phyloP scores from a whole-genome alignment of 2,329 filamentous ascomycete species.

The Epichloe elymi region DNA sequence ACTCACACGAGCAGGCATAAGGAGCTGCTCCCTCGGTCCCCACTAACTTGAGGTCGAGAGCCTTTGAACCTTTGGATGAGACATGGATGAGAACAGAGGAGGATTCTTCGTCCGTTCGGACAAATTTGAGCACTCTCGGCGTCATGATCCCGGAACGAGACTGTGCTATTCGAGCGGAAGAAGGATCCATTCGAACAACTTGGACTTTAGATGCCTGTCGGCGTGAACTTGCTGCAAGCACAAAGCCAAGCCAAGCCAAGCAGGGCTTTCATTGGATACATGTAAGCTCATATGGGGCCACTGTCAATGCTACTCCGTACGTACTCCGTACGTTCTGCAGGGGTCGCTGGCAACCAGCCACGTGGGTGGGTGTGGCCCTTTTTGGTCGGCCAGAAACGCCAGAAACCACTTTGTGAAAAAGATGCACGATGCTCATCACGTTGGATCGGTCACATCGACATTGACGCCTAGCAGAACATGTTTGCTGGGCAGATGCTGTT shows the following conservation, averaged over 20 bases:
- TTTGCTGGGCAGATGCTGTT: neutral
- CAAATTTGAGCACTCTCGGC: slow-evolving; percentile 40
- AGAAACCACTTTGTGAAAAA: no score
- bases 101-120: slow-evolving; percentile 38
- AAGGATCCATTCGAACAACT: neutral
- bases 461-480: neutral
- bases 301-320: neutral
- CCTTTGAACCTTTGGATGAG: slow-evolving; percentile 32
- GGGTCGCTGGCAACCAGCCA: neutral
- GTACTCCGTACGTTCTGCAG: neutral
- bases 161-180: neutral
- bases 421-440: no score
- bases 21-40: slow-evolving; percentile 52
- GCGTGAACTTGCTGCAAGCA: neutral
- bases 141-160: slow-evolving; percentile 11
- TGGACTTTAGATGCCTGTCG: no score
- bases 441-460: no score
- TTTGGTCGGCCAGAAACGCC: neutral
- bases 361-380: neutral
- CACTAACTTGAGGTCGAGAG: slow-evolving; percentile 52
- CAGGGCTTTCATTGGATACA: neutral
- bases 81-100: slow-evolving; percentile 50
- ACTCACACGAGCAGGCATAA: slow-evolving; percentile 44
- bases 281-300: neutral
- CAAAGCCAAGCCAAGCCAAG: neutral